Conservation (phyloP, 495 filamentous ascomycete species). For the Daldinia childiae region DNA sequence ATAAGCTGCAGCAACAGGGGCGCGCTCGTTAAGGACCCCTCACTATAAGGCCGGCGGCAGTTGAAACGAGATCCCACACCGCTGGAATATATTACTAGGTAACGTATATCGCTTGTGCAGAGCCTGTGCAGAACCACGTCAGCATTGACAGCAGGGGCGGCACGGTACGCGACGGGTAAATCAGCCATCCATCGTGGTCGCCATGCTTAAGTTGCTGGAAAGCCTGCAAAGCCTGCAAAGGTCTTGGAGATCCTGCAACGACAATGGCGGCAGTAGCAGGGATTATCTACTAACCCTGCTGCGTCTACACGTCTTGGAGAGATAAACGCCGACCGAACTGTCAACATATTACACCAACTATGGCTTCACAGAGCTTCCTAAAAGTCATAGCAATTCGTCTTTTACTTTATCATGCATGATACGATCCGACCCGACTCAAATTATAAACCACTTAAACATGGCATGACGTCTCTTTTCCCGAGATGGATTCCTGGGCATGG, state of each 20-base stretch:
- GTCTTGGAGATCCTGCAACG: conserved; percentile 38
- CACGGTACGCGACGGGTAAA: conserved; percentile 42
- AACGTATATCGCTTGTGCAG: conserved; percentile 15
- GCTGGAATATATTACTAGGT: conserved; percentile 37
- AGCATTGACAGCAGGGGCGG: conserved; percentile 31
- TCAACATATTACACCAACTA: neutral
- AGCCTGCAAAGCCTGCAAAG: conserved; percentile 10
- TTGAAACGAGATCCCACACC: conserved; percentile 46
- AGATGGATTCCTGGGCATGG: conserved; percentile 21
- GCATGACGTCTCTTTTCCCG: conserved; percentile 22
- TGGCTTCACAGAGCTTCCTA: conserved; percentile 9
- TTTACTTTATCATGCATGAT: neutral
- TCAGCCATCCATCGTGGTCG: conserved; percentile 27
- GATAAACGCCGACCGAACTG: conserved; percentile 2
- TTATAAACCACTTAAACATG: conserved; percentile 9
- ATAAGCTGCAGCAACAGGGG: conserved; percentile 34
- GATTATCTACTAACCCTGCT: conserved; percentile 13
- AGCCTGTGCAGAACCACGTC: conserved; percentile 41
- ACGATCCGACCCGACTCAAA: conserved; percentile 9
- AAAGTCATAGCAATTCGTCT: conserved; percentile 12
- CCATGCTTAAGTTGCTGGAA: conserved; percentile 11
- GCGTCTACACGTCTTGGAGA: neutral
- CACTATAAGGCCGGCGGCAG: conserved; percentile 42
- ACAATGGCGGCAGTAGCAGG: conserved; percentile 15
- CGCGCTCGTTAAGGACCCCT: conserved; percentile 27